Evolutionary conservation across 805 yeast species (phyloP).

Genomic region (Metschnikowia baotianmanensis): DNA sequence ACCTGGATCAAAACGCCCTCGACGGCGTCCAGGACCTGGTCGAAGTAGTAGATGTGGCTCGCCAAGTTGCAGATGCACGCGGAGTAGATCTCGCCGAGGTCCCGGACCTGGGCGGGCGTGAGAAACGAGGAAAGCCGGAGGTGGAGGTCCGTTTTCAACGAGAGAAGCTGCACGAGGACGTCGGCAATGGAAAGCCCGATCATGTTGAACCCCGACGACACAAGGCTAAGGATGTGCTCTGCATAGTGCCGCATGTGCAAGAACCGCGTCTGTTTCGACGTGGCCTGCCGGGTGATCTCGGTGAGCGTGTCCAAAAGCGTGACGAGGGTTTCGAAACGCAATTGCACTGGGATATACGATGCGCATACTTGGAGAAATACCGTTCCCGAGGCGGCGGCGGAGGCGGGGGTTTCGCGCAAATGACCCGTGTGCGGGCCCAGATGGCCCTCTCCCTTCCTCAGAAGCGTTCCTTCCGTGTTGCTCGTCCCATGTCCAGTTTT

Average conservation of each 20-base stretch:
- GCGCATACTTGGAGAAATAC: conserved; percentile 62
- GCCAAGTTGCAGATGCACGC: conserved; percentile 67
- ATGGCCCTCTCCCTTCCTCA: background rate
- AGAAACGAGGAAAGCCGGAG: conserved; percentile 24
- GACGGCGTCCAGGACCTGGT: conserved; percentile 81
- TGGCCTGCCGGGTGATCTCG: conserved; percentile 19
- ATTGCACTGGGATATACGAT: conserved; percentile 77
- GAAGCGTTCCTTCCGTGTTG: too few species aligned
- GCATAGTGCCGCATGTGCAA: conserved; percentile 40
- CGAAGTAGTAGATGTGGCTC: conserved; percentile 77
- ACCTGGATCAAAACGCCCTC: conserved; percentile 57
- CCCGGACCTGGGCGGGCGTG: conserved; percentile 22
- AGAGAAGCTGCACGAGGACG: conserved; percentile 57
- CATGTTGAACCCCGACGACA: conserved; percentile 78
- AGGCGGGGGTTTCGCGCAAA: conserved; percentile 15
- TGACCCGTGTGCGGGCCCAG: background rate
- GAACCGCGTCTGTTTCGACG: conserved; percentile 12
- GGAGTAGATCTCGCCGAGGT: conserved; percentile 44
- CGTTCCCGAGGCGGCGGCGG: conserved; percentile 49
- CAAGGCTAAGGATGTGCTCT: conserved; percentile 50
- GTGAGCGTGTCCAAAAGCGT: conserved; percentile 36
- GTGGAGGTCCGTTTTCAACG: conserved; percentile 43
- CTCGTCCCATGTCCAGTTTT: too few species aligned
- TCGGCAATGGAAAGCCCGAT: conserved; percentile 87
- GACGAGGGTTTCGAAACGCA: conserved; percentile 62